These are phyloP conservation scores for Protomyces pachydermus DNA, from an alignment of 1,139 yeast species.

Conservation along the genomic window DNA sequence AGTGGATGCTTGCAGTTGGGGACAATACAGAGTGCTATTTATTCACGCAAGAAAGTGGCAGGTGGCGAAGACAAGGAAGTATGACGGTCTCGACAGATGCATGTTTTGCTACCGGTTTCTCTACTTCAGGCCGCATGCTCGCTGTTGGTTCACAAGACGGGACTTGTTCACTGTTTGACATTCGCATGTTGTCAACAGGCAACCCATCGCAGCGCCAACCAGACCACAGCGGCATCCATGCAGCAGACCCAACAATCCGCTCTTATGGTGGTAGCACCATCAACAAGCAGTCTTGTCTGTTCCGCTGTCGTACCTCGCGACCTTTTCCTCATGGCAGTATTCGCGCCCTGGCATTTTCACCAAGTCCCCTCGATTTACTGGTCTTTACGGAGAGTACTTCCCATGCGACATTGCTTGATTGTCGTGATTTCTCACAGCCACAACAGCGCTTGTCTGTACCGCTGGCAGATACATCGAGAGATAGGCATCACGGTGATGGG, in stretches of 20 bases:
- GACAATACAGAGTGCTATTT: conserved; percentile 26
- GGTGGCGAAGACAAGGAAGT: conserved; percentile 6
- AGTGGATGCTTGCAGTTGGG: conserved; percentile 28
- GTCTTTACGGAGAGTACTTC: conserved; percentile 17
- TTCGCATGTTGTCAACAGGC: conserved; percentile 2
- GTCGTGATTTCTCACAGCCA: conserved; percentile 8
- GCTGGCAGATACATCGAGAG: neutral
- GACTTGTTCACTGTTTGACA: conserved; percentile 8
- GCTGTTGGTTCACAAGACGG: conserved; percentile 27
- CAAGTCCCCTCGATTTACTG: conserved; percentile 18
- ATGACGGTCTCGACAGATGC: conserved; percentile 19
- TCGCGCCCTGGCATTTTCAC: conserved; percentile 11
- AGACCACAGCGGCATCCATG: no score
- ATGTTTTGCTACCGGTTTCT: conserved; percentile 16
- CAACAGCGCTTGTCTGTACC: conserved; percentile 13
- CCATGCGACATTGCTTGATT: conserved; percentile 14
- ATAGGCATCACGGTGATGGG: conserved; percentile 9
- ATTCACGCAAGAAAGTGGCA: conserved; percentile 11
- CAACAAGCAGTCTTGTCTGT: neutral
- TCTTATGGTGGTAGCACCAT: neutral
- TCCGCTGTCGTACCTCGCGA: neutral
- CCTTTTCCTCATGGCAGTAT: conserved; percentile 17
- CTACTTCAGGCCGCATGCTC: conserved; percentile 6
- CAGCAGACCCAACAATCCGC: neutral
- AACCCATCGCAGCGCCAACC: neutral